phyloP scores from a whole-genome alignment of 2,329 filamentous ascomycete genomes.

The Aspergillus niger region DNA sequence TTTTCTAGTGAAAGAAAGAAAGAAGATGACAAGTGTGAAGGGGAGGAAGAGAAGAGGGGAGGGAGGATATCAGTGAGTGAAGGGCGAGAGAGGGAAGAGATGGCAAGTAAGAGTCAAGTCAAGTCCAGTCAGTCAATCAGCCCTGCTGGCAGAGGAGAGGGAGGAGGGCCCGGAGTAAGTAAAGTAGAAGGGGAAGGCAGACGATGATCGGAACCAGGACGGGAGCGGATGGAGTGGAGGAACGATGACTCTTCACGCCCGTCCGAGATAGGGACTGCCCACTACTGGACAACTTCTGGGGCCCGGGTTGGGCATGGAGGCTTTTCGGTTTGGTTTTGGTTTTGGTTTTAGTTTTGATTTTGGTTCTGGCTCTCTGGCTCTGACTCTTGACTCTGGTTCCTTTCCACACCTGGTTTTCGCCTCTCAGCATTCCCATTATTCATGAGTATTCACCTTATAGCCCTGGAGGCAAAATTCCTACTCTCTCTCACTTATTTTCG shows the following conservation, averaged over 20 bases:
- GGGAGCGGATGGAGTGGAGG: conserved; percentile 17
- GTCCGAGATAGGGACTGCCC: conserved; percentile 13
- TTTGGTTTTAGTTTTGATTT: background rate
- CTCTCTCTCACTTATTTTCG: background rate
- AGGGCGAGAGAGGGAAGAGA: background rate
- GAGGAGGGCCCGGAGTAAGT: conserved; percentile 9
- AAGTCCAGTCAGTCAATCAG: conserved; percentile 2
- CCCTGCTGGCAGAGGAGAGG: conserved; percentile 11
- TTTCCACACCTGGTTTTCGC: background rate
- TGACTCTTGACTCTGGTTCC: background rate
- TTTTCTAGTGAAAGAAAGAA: conserved; percentile 2
- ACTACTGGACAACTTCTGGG: conserved; percentile 10
- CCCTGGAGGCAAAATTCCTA: background rate
- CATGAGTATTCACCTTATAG: background rate
- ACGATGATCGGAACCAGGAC: conserved; percentile 15
- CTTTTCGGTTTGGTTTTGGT: conserved; percentile 2
- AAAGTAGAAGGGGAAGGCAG: conserved; percentile 9
- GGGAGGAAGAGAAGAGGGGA: too few relatives aligned
- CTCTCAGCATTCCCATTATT: background rate
- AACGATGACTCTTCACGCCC: conserved; percentile 22
- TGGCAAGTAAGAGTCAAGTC: background rate
- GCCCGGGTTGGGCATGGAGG: conserved; percentile 15
- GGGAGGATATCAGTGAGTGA: background rate
- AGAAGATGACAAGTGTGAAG: background rate
- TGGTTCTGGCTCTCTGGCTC: background rate